Evolutionary conservation across 129 eudicot species (phyloP), one percentile per base, ranked within the genome.

Genomic region (Escallonia herrerae): DNA sequence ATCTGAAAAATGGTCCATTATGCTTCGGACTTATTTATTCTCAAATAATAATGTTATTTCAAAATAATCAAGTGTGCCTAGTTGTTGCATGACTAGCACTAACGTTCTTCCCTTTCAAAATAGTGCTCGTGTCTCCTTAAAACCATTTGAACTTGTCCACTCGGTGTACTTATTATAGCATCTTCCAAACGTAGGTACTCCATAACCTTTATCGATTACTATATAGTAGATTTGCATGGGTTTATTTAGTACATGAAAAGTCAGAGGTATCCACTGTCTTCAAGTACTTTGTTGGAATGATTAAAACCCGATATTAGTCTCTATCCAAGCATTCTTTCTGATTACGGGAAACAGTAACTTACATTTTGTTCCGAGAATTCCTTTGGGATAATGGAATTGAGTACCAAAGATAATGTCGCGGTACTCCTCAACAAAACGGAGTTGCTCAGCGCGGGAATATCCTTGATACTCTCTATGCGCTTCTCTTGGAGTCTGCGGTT

Each of bases 181-280:
- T 22, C 55, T 43, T 7, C 66, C 46, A 37, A 44, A 5, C 12
- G 44, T 8, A 57, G 7, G 43, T 47, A 68, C 38, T 44, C 15
- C 22, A 45, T 55, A 13, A n/a, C 73, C 10, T 68, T 48, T 39
- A 65, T 50, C 38, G 44, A 49, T 50, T 58, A 65, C 22, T 65
- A 47, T 22, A 22, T 22, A 44, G 15, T 45, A 65, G 56, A 43
- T 13, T 22, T 5, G 2, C 10, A 2, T 50, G 14, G 69, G 59
- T 65, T 41, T 38, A 65, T 48, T 9, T 53, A 15, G 9, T 65
- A 6, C 50, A 50, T 3, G 33, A 9, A 7, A 65, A 65, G n/a
- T 65, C 58, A 3, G 69, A 65, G 22, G 59, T 50, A 6, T 65
- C 50, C 7, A 7, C 43, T 5, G 11, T 10, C 43, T 65, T 50